Base-by-base conservation (phyloP, 306 rosid species). In the Quercus rubra region DNA sequence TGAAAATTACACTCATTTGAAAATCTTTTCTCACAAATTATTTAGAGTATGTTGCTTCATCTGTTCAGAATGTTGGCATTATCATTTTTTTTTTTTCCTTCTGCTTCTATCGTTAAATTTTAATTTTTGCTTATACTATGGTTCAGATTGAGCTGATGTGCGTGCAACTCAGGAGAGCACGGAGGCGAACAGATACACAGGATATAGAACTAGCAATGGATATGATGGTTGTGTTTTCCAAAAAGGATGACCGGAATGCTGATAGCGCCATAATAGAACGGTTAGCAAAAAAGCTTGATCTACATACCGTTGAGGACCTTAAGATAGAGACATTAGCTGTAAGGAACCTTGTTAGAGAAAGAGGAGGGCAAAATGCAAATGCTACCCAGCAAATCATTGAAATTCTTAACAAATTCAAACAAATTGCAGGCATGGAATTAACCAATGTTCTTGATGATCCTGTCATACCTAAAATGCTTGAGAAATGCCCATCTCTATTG, bases 121-220 rank as follows among this genome's bases (percentile, higher is more conserved):
- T 83, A 85, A 74, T 18, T 67, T 61, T 57, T 27, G 41, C 71
- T 2, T 71, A 23, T 63, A 35, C 76, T 73, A n/a, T 66, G 74
- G 21, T 82, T 77, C 93, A 94, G 98, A 87, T 94, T 76, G 93
- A 91, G 87, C 92, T 92, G 52, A 94, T 90, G 93, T 84, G 83
- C 79, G 74, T 72, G 78, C 98, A 94, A 86, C 97, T 94, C 43
- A 86, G 75, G 83, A 82, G 97, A 57, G 97, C 90, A 0, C 88
- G 84, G 79, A 88, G 85, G 77, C 84, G 97, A 41, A 85, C 89
- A 0, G 97, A 94, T 64, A 89, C 98, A 4, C 98, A 92, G 57
- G 98, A 94, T 81, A 94, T 94, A 61, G 98, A 94, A 79, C 92
- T 94, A 63, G 97, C 97, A 82, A 90, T 94, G 97, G 98, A 94